Conservation (phyloP, 768 basidiomycete species). For the Lentinula guzmanii region DNA sequence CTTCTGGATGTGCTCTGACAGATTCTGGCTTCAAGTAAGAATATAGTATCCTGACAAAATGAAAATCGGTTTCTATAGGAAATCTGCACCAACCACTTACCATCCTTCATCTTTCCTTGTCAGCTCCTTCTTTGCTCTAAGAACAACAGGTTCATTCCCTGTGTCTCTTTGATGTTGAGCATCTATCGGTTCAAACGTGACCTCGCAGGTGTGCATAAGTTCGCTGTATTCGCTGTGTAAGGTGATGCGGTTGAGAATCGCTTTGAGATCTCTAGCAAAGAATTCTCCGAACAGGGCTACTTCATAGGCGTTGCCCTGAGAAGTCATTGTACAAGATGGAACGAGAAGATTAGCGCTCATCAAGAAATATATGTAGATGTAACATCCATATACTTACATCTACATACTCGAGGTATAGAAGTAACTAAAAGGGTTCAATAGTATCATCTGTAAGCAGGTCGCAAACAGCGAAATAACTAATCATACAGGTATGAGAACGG, state of each 20-base stretch:
- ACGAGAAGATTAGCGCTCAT: background rate
- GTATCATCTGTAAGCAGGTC: background rate
- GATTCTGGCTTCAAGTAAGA: constrained; percentile 82
- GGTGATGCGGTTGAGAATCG: constrained; percentile 77
- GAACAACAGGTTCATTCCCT: constrained; percentile 58
- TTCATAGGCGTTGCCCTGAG: constrained; percentile 56
- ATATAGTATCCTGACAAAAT: constrained; percentile 55
- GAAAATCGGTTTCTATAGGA: background rate
- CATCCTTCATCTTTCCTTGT: constrained; percentile 58
- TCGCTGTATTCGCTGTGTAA: constrained; percentile 75
- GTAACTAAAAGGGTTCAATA: background rate
- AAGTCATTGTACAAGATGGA: constrained; percentile 30
- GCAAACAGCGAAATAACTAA: background rate
- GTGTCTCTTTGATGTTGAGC: constrained; percentile 54
- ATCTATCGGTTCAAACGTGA: constrained; percentile 79
- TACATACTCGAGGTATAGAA: background rate
- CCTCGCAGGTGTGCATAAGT: constrained; percentile 67
- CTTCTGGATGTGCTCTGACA: constrained; percentile 78
- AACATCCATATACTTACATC: background rate
- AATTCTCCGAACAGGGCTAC: constrained; percentile 82
- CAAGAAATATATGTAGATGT: background rate
- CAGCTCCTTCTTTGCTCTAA: constrained; percentile 74
- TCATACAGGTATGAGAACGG: background rate
- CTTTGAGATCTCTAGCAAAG: constrained; percentile 67
- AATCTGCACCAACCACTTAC: constrained; percentile 28